Conservation (phyloP, 75 land plant genomes). For the Chamaecyparis obtusa region DNA sequence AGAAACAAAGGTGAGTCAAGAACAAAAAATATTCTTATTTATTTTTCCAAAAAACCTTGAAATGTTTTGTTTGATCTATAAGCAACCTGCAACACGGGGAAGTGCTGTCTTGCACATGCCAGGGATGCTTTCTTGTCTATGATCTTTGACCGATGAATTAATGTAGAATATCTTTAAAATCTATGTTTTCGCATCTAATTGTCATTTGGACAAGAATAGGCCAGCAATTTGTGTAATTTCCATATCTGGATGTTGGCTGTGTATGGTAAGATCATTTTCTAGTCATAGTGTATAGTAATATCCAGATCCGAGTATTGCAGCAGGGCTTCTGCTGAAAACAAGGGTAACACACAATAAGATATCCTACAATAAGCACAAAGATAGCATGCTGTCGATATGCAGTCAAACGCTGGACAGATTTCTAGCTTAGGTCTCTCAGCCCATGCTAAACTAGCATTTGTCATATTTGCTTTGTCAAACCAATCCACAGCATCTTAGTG, state of each 20-base stretch:
- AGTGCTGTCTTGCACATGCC: neutral
- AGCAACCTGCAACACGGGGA: neutral
- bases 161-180: neutral
- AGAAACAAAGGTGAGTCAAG: constrained; percentile 77
- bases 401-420: too few relatives aligned
- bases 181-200: neutral
- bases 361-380: neutral
- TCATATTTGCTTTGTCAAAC: neutral
- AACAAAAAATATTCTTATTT: neutral
- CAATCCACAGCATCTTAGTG: neutral
- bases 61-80: neutral
- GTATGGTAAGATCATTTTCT: neutral
- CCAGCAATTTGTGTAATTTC: neutral
- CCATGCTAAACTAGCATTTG: neutral
- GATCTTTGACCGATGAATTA: neutral
- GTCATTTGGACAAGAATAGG: neutral
- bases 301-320: neutral
- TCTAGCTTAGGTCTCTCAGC: neutral
- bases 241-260: neutral
- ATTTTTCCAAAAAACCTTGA: neutral
- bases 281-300: too few relatives aligned
- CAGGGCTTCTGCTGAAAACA: neutral
- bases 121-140: neutral
- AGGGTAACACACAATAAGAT: neutral
- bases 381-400: neutral